Conservation (phyloP, 2,329 filamentous ascomycete genomes). For the Didymellaceae sp. region DNA sequence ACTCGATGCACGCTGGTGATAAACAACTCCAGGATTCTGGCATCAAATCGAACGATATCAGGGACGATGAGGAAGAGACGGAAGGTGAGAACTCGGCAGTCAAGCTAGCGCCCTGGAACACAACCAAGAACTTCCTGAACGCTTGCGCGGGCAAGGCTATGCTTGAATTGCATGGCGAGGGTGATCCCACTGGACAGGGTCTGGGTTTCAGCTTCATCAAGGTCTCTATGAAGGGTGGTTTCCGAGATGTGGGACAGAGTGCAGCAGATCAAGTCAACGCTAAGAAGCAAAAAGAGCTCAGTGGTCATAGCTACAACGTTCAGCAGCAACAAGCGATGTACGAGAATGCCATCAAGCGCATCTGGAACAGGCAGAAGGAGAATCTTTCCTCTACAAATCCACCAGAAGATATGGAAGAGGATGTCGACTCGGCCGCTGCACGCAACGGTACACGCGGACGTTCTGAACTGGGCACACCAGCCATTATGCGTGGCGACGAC, state of each 20-base stretch:
- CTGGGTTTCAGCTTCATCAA: conserved; percentile 97
- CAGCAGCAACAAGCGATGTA: conserved; percentile 92
- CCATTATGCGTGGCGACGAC: conserved; percentile 63
- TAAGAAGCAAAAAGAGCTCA: conserved; percentile 70
- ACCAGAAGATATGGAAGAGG: conserved; percentile 75
- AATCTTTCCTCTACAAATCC: conserved; percentile 77
- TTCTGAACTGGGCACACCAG: conserved; percentile 69
- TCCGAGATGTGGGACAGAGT: conserved; percentile 87
- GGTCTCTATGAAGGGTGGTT: conserved; percentile 98
- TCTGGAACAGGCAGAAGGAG: conserved; percentile 87
- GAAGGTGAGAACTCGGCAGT: conserved; percentile 80
- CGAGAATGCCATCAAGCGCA: conserved; percentile 86
- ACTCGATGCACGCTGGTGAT: conserved; percentile 95
- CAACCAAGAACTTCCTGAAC: conserved; percentile 94
- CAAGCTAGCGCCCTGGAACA: conserved; percentile 94
- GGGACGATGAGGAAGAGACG: conserved; percentile 65
- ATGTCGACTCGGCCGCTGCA: conserved; percentile 62
- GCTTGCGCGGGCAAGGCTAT: conserved; percentile 95
- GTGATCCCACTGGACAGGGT: conserved; percentile 91
- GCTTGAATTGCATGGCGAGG: conserved; percentile 91
- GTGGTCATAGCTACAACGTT: conserved; percentile 97
- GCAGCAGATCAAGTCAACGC: conserved; percentile 86
- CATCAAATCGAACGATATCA: conserved; percentile 73
- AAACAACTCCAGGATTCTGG: conserved; percentile 91
- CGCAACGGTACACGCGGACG: conserved; percentile 52